Evolutionary conservation across 2,329 filamentous ascomycete species (phyloP).

Genomic region (Cladosporium phlei): DNA sequence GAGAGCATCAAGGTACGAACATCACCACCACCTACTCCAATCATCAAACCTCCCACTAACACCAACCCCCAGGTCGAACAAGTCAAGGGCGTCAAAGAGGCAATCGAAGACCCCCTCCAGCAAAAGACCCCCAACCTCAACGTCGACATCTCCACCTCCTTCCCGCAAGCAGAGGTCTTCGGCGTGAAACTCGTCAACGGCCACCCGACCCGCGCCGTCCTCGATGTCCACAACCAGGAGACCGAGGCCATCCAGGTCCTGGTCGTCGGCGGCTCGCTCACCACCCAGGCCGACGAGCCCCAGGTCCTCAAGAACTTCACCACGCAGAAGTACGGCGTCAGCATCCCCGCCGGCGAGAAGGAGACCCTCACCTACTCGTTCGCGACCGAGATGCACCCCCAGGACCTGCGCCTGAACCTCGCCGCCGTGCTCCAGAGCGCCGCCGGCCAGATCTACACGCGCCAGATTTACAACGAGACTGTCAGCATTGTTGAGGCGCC

Average conservation of each 20-base stretch:
- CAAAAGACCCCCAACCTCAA: conserved; percentile 52
- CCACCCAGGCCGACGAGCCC: conserved; percentile 50
- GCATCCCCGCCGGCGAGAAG: conserved; percentile 70
- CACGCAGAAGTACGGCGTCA: conserved; percentile 64
- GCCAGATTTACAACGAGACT: conserved; percentile 74
- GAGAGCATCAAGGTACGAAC: conserved; percentile 31
- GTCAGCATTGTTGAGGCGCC: conserved; percentile 86
- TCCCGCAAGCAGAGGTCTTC: conserved; percentile 72
- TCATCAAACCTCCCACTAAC: conserved; percentile 16
- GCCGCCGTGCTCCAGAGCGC: conserved; percentile 66
- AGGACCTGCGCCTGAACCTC: conserved; percentile 76
- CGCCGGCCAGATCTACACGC: conserved; percentile 66
- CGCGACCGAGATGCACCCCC: conserved; percentile 84
- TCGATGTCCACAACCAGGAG: conserved; percentile 84
- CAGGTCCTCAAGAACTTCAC: conserved; percentile 79
- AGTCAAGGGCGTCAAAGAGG: conserved; percentile 46
- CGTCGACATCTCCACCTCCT: conserved; percentile 53
- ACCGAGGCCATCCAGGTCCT: conserved; percentile 66
- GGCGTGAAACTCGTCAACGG: conserved; percentile 95
- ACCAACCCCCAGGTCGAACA: conserved; percentile 19
- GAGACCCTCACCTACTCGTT: conserved; percentile 78
- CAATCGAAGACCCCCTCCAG: conserved; percentile 40
- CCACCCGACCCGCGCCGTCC: conserved; percentile 72
- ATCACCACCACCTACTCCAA: conserved; percentile 15
- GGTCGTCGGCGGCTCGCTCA: conserved; percentile 71